Evolutionary conservation across 2,329 filamentous ascomycete species (phyloP).

Genomic region (Coniella lustricola): DNA sequence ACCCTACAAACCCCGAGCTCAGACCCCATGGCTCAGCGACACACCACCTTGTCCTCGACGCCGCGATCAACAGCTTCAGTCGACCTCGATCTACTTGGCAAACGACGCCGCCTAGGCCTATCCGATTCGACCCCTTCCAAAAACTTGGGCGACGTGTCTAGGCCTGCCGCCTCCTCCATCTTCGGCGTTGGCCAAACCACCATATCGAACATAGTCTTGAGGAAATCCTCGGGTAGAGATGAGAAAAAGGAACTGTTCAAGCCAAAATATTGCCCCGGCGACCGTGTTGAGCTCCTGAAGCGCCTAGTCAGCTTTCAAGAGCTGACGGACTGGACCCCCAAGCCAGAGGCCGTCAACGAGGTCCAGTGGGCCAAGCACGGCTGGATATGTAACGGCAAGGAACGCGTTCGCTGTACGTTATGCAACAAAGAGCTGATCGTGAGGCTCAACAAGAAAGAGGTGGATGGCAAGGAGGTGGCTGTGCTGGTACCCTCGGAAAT

Average conservation of each 20-base stretch:
- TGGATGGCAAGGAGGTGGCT: constrained; percentile 47
- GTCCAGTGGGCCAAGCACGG: constrained; percentile 92
- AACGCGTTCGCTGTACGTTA: constrained; percentile 77
- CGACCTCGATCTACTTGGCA: constrained; percentile 40
- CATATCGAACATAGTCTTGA: constrained; percentile 35
- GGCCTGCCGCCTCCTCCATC: constrained; percentile 12
- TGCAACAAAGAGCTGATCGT: constrained; percentile 82
- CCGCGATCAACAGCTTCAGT: constrained; percentile 19
- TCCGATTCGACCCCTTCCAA: constrained; percentile 33
- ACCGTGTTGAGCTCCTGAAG: constrained; percentile 73
- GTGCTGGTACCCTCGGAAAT: constrained; percentile 55
- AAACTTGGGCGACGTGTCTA: constrained; percentile 9
- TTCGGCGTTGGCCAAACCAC: constrained; percentile 21
- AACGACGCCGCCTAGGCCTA: constrained; percentile 45
- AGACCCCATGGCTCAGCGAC: constrained; percentile 19
- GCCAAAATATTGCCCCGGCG: constrained; percentile 78
- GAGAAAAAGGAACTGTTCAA: constrained; percentile 24
- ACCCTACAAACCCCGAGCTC: constrained; percentile 15
- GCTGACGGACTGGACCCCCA: constrained; percentile 88
- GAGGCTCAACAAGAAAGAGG: constrained; percentile 58
- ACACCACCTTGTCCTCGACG: constrained; percentile 18
- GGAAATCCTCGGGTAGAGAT: constrained; percentile 31
- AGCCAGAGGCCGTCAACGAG: constrained; percentile 78
- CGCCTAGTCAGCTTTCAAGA: constrained; percentile 84
- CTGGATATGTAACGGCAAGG: constrained; percentile 78